These are phyloP conservation scores for Sclerotinia nivalis DNA, from an alignment of 2,329 filamentous ascomycete genomes.

Conservation along the genomic window DNA sequence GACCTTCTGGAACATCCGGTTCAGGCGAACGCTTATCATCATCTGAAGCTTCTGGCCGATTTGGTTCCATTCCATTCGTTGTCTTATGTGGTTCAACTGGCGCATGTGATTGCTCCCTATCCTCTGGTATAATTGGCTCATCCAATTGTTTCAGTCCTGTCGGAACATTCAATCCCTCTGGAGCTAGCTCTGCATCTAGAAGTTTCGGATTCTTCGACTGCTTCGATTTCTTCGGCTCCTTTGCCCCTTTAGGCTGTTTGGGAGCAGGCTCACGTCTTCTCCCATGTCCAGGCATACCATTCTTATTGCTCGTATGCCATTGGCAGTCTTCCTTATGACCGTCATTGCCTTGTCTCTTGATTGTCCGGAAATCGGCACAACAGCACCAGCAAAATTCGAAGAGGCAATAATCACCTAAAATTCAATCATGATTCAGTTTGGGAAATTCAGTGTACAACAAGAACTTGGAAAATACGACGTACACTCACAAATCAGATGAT, in stretches of 20 bases:
- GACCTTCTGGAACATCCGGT: background rate
- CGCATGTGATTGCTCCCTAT: background rate
- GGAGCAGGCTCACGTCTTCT: background rate
- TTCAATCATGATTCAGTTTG: background rate
- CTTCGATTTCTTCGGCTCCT: background rate
- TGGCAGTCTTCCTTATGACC: background rate
- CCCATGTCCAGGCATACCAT: constrained; percentile 1
- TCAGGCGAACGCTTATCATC: background rate
- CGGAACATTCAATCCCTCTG: background rate
- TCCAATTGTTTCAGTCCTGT: background rate
- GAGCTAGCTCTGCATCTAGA: background rate
- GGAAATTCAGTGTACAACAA: background rate
- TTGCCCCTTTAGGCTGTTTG: background rate
- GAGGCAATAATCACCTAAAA: constrained; percentile 2
- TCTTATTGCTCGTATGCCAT: constrained; percentile 1
- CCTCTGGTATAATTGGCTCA: background rate
- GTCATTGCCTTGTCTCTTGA: background rate
- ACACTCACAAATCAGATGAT: constrained; percentile 8
- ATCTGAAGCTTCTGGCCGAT: background rate
- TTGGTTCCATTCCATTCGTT: background rate
- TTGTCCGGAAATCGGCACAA: background rate
- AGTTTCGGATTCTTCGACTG: background rate
- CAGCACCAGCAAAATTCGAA: constrained; percentile 1
- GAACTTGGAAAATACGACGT: background rate
- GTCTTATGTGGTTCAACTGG: background rate